Evolutionary conservation across 1,139 yeast species (phyloP), one percentile per base, ranked within the genome.

Genomic region (Yamadazyma aaseri): DNA sequence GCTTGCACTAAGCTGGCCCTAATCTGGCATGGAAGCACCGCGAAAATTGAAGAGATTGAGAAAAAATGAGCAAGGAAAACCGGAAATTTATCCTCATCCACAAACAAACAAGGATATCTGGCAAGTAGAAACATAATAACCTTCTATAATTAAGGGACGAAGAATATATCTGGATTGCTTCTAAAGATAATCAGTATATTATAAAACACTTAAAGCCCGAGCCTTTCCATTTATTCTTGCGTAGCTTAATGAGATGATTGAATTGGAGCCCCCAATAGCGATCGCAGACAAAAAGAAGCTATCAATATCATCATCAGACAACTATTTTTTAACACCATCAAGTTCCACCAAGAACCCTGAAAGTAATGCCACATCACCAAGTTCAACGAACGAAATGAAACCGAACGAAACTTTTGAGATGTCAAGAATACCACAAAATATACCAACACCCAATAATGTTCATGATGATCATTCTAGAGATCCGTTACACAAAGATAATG

Each of bases 311-410:
- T 42, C 49, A 3, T 41, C 44, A 10, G 50, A 45, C 6, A 35
- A 35, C 25, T 36, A 38, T 26, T 18, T 38, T 10, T 29, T 48
- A 3, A 59, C 67, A 3, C 58, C 64, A 6, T 68, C 67, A 6
- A 56, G 56, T 3, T 60, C 65, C 10, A 58, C 58, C 14, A 29
- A 20, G 8, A 33, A 41, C 26, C 18, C 15, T 10, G 45, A 45
- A 20, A 54, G 67, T 24, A 59, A 59, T 36, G 69, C 63, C 26
- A 65, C 71, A 3, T 48, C 58, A 1, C 68, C 69, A 3, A 55
- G 65, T 14, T 60, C 68, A 6, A 41, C 41, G 10, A 30, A 33
- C 21, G 34, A 31, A 9, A 8, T 20, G 32, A 13, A 28, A 26
- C 20, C 21, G 9, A 27, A 15, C 28, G 29, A 28, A 21, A 20